A percentile compares a stretch with the other conserved stretches of the same genome.
phyloP scores from a whole-genome alignment of 768 basidiomycete genomes.

The Tremella fuciformis region DNA sequence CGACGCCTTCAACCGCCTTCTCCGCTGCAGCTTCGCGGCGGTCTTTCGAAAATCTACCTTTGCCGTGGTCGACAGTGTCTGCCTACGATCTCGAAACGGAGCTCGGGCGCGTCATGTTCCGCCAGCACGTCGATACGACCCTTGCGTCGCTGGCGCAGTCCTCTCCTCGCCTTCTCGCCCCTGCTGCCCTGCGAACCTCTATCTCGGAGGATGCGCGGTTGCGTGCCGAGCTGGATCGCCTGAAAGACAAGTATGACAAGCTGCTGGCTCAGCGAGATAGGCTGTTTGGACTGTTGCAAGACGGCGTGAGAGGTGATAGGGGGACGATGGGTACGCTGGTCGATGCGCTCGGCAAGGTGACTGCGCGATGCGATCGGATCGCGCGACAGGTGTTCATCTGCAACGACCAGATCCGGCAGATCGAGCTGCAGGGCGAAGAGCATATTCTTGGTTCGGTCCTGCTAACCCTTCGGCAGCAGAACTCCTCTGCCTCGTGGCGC shows the following conservation, averaged over 20 bases:
- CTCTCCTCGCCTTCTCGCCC: slow-evolving; percentile 15
- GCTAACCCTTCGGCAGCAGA: neutral
- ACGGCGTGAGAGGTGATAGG: slow-evolving; percentile 1
- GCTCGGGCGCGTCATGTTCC: slow-evolving; percentile 1
- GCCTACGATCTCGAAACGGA: neutral
- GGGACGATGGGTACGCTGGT: slow-evolving; percentile 8
- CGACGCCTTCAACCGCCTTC: neutral
- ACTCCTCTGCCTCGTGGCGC: neutral
- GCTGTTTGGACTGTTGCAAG: slow-evolving; percentile 8
- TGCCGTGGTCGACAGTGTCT: slow-evolving; percentile 26
- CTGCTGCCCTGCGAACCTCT: slow-evolving; percentile 9
- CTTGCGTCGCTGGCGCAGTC: neutral
- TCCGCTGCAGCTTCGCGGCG: neutral
- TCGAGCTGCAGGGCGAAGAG: slow-evolving; percentile 23
- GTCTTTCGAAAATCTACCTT: slow-evolving; percentile 24
- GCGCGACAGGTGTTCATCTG: slow-evolving; percentile 34
- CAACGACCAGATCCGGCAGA: slow-evolving; percentile 38
- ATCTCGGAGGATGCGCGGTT: slow-evolving; percentile 18
- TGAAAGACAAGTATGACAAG: slow-evolving; percentile 19
- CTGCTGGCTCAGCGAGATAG: slow-evolving; percentile 19
- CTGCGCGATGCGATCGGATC: slow-evolving; percentile 24
- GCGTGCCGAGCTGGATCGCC: slow-evolving; percentile 12
- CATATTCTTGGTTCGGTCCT: slow-evolving; percentile 12
- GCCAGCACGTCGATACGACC: slow-evolving; percentile 5
- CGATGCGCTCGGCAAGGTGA: slow-evolving; percentile 11